Evolutionary conservation across 164 flowering plant genomes (phyloP), one percentile per base, ranked within the genome.

Genomic region (Sextonia rubra): DNA sequence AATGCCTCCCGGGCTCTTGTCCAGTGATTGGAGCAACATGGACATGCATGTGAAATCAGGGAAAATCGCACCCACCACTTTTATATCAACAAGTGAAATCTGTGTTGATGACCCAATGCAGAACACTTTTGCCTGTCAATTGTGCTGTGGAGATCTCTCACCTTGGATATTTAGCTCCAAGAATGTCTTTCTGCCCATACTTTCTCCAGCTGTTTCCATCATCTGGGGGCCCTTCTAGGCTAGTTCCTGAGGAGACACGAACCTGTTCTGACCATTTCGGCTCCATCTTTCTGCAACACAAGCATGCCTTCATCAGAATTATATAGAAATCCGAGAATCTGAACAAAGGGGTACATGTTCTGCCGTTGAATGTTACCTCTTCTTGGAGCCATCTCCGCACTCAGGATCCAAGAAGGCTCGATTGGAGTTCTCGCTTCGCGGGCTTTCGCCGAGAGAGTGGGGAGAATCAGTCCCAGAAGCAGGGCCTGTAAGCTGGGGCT

Each of bases 181-280:
- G 85, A 70, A 95, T 95, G 78, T 89, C 99, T 77, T 95, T 95
- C 80, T 95, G 98, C 3, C 99, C 99, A 79, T 95, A 95, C 67
- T 95, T 95, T 80, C 99, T 90, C 99, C 99, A 95, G 73, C 89
- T 89, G 55, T 84, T 85, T 12, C 97, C 94, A 76, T 96, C 99
- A 15, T 90, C 97, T 29, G 75, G 76, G 9, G 93, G 87, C 32
- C 90, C 92, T 77, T 96, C 98, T 2, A 86, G 72, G 11, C 93
- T 88, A 5, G 68, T 82, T 27, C 83, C 91, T 6, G 87, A 49
- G 80, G 73, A 62, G 24, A 88, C 76, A 12, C 71, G 75, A 0
- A 88, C 81, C 73, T 78, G 80, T 26, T 79, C 70, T 2, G 88
- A 82, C 90, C 90, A 83, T 49, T 77, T 72, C 24, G 84, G 83